Conservation (phyloP, 495 filamentous ascomycete species). For the Hypoxylon rickii region DNA sequence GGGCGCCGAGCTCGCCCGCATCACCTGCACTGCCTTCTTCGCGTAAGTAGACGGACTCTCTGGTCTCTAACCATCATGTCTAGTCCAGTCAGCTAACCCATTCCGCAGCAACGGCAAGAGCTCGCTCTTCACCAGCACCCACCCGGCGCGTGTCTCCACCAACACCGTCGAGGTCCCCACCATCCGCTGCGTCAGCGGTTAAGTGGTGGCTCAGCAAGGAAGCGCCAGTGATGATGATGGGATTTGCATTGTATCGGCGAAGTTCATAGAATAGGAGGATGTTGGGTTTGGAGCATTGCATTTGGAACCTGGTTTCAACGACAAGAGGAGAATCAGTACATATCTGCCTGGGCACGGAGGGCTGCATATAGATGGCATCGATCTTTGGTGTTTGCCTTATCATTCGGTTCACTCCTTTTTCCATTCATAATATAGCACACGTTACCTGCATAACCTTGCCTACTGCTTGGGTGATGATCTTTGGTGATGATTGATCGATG, state of each 20-base stretch:
- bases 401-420: not conserved
- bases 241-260: not conserved
- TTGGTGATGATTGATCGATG: no score
- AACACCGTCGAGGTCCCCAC: conserved; percentile 29
- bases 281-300: not conserved
- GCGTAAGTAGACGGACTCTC: not conserved
- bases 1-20: not conserved
- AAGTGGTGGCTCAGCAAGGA: no score
- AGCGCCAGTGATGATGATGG: no score
- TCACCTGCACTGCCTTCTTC: conserved; percentile 21
- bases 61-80: not conserved
- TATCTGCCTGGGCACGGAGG: not conserved
- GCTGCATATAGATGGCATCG: not conserved
- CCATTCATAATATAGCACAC: not conserved
- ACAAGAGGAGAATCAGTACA: not conserved
- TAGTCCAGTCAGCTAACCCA: not conserved
- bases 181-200: conserved; percentile 15
- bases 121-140: conserved; percentile 6
- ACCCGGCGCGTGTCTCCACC: conserved; percentile 20
- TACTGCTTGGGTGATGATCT: not conserved
- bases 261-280: not conserved
- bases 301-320: not conserved
- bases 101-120: conserved; percentile 5
- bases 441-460: not conserved
- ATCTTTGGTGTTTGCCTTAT: not conserved